Evolutionary conservation across 805 yeast genomes (phyloP).

Genomic region (Saturnispora gosingensis): DNA sequence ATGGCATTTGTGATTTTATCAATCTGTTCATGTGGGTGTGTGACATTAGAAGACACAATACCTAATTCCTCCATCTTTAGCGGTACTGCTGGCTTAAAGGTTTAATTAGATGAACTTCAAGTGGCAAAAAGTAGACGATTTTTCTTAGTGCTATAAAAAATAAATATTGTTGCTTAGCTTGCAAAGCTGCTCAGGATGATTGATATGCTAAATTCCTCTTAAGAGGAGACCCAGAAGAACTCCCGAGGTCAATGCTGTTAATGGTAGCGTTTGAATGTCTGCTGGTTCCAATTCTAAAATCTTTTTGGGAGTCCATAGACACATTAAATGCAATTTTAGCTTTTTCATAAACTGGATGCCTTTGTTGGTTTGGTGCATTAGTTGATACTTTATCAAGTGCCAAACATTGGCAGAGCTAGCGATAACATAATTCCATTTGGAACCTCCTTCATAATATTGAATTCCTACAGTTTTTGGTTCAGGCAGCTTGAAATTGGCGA

Average conservation of each 20-base stretch:
- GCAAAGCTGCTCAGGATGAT: neutral
- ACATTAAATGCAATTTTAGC: neutral
- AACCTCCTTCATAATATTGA: neutral
- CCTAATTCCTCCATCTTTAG: conserved; percentile 55
- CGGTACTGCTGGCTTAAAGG: neutral
- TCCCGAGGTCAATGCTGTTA: neutral
- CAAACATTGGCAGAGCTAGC: neutral
- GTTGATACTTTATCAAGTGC: neutral
- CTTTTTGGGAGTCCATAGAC: neutral
- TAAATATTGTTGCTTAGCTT: neutral
- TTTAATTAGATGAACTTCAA: neutral
- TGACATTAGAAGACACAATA: conserved; percentile 26
- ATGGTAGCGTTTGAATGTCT: neutral
- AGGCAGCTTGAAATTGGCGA: neutral
- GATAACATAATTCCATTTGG: neutral
- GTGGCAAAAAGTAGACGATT: conserved; percentile 2
- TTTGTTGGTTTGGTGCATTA: neutral
- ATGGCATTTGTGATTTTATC: conserved; percentile 8
- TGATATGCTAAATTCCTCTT: neutral
- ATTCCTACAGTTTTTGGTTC: neutral
- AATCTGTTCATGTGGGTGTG: conserved; percentile 10
- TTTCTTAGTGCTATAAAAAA: neutral
- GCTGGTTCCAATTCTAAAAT: neutral
- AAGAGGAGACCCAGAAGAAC: neutral
- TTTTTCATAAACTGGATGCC: neutral